Conservation (phyloP, 306 rosid species). For the Delonix regia region DNA sequence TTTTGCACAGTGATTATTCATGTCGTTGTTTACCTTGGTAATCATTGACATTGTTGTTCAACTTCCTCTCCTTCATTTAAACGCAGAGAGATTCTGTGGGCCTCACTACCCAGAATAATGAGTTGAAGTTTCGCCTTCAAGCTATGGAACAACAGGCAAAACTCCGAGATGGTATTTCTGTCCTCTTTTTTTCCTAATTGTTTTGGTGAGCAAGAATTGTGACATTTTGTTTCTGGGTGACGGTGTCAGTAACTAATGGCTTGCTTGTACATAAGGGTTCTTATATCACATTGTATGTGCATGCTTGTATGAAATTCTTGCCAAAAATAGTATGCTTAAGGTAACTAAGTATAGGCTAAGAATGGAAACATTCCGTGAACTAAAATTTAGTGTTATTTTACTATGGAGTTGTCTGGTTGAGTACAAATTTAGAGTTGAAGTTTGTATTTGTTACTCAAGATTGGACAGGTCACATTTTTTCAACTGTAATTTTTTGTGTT, state of each 20-base stretch:
- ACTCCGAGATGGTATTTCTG: constrained; percentile 83
- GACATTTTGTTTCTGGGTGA: constrained; percentile 2
- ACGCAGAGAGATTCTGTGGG: constrained; percentile 88
- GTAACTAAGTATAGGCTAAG: background rate
- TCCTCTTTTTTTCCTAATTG: background rate
- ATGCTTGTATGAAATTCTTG: constrained; percentile 10
- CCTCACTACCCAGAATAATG: constrained; percentile 84
- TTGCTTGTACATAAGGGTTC: background rate
- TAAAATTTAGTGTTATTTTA: background rate
- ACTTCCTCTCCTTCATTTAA: constrained; percentile 26
- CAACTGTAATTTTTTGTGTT: background rate
- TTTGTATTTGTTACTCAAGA: background rate
- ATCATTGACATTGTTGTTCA: constrained; percentile 1
- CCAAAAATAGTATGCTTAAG: background rate
- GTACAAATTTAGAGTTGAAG: background rate
- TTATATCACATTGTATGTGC: constrained; percentile 1
- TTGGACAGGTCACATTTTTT: background rate
- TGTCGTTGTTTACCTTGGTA: constrained; percentile 10
- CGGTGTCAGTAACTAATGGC: background rate
- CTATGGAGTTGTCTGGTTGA: background rate
- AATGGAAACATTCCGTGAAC: too few relatives aligned
- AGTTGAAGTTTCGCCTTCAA: constrained; percentile 97
- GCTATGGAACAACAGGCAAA: constrained; percentile 99
- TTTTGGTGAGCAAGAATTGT: background rate
- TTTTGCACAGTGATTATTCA: background rate